phyloP scores from a whole-genome alignment of 2,329 filamentous ascomycete genomes.

The Aspergillus proliferans region DNA sequence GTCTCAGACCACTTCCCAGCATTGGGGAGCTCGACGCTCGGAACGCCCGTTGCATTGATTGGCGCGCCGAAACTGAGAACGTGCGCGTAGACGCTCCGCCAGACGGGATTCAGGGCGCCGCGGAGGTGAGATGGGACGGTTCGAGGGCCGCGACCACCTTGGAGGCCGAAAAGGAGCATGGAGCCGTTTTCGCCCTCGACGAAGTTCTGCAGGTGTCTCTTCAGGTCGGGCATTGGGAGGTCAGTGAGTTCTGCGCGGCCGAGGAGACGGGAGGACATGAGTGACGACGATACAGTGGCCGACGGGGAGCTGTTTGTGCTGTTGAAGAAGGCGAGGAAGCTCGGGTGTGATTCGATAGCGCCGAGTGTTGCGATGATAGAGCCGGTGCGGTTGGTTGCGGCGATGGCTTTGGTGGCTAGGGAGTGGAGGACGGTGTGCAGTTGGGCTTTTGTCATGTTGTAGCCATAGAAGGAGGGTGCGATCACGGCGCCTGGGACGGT shows the following conservation, averaged over 20 bases:
- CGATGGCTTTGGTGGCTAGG: constrained; percentile 6
- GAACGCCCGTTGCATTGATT: constrained; percentile 5
- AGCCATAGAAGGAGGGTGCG: constrained; percentile 13
- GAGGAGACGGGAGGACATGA: constrained; percentile 30
- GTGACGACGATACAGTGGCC: constrained; percentile 22
- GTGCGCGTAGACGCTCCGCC: constrained; percentile 30
- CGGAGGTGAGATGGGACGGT: constrained; percentile 3
- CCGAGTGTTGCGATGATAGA: constrained; percentile 1
- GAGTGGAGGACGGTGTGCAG: constrained; percentile 14
- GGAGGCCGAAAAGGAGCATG: constrained; percentile 20
- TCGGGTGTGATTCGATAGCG: constrained; percentile 8
- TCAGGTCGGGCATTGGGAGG: constrained; percentile 5
- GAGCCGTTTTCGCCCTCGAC: constrained; percentile 16
- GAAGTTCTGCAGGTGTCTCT: constrained; percentile 3
- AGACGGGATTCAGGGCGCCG: constrained; percentile 21
- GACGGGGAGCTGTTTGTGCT: constrained; percentile 20
- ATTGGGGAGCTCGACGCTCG: background rate
- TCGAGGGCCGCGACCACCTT: constrained; percentile 12
- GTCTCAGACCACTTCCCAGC: constrained; percentile 8
- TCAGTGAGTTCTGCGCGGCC: constrained; percentile 25
- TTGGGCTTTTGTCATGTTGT: constrained; percentile 17
- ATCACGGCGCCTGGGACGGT: constrained; percentile 4
- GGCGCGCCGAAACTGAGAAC: constrained; percentile 20
- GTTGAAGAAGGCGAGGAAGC: constrained; percentile 14
- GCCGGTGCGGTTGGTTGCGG: background rate